Percentiles rank a stretch among this genome's conserved stretches.
Evolutionary conservation across 2,329 filamentous ascomycete species (phyloP).

Genomic region (Ilyonectria robusta): DNA sequence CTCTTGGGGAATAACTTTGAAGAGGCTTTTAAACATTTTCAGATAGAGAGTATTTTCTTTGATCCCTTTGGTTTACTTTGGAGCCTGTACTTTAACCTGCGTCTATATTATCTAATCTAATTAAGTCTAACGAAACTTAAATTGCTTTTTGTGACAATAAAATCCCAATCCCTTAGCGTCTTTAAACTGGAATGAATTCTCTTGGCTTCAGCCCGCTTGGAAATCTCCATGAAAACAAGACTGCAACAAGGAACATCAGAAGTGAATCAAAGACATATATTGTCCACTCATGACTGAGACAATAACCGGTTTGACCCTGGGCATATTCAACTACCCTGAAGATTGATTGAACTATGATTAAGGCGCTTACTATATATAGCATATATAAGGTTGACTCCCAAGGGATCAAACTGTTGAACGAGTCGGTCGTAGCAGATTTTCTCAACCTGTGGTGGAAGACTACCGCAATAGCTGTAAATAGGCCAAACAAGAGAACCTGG

Average conservation of each 20-base stretch:
- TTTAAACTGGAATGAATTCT: background rate
- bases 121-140: too few relatives aligned
- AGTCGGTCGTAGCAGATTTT: background rate
- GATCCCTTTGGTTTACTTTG: too few relatives aligned
- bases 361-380: slow-evolving; percentile 3
- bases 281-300: slow-evolving; percentile 12
- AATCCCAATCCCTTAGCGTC: too few relatives aligned
- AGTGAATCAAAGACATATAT: slow-evolving; percentile 13
- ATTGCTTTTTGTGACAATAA: too few relatives aligned
- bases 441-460: slow-evolving; percentile 7
- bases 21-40: too few relatives aligned
- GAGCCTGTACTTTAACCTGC: too few relatives aligned
- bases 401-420: background rate
- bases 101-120: too few relatives aligned
- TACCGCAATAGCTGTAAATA: slow-evolving; percentile 4
- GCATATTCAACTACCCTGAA: slow-evolving; percentile 18
- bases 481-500: slow-evolving; percentile 6
- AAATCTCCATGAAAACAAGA: slow-evolving; percentile 9
- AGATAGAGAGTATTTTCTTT: too few relatives aligned
- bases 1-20: too few relatives aligned
- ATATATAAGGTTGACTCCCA: slow-evolving; percentile 11
- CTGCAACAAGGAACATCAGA: slow-evolving; percentile 1
- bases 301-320: slow-evolving; percentile 5
- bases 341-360: slow-evolving; percentile 12
- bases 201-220: slow-evolving; percentile 1